phyloP scores from a whole-genome alignment of 305 asterid species.

The Fraxinus sp. region DNA sequence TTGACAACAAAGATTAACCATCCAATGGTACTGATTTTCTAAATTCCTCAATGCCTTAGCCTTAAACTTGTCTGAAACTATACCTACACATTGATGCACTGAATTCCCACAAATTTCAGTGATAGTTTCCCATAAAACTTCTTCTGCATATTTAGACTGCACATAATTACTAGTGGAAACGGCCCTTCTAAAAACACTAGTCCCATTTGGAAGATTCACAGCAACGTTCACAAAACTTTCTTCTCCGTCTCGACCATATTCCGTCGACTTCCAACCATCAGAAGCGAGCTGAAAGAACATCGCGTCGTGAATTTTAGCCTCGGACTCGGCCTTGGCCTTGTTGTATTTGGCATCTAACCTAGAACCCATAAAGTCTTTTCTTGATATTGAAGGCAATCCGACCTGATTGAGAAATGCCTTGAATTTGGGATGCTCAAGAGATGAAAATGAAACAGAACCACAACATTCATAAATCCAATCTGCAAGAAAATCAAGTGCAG shows the following conservation, averaged over 20 bases:
- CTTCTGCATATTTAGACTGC: slow-evolving; percentile 73
- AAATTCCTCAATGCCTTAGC: slow-evolving; percentile 66
- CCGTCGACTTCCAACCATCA: slow-evolving; percentile 73
- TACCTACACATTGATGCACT: slow-evolving; percentile 74
- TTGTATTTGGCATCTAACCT: slow-evolving; percentile 64
- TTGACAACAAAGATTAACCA: slow-evolving; percentile 91
- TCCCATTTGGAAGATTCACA: slow-evolving; percentile 89
- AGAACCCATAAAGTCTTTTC: slow-evolving; percentile 54
- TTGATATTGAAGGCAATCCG: slow-evolving; percentile 63
- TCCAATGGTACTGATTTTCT: slow-evolving; percentile 82
- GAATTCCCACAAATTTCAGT: slow-evolving; percentile 63
- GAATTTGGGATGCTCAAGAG: slow-evolving; percentile 88
- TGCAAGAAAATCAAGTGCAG: slow-evolving; percentile 65
- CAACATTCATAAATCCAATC: slow-evolving; percentile 91
- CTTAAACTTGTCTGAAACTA: slow-evolving; percentile 88
- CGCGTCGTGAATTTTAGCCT: slow-evolving; percentile 85
- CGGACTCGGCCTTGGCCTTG: slow-evolving; percentile 61
- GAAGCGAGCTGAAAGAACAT: slow-evolving; percentile 90
- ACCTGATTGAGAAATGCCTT: slow-evolving; percentile 72
- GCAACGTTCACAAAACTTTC: slow-evolving; percentile 60
- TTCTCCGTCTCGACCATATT: slow-evolving; percentile 35
- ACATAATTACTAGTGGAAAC: slow-evolving; percentile 61
- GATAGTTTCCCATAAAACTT: slow-evolving; percentile 72
- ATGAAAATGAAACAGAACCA: slow-evolving; percentile 73
- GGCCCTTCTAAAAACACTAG: slow-evolving; percentile 65